Conservation (phyloP, 1,139 yeast genomes). For the Yamadazyma taylorii region DNA sequence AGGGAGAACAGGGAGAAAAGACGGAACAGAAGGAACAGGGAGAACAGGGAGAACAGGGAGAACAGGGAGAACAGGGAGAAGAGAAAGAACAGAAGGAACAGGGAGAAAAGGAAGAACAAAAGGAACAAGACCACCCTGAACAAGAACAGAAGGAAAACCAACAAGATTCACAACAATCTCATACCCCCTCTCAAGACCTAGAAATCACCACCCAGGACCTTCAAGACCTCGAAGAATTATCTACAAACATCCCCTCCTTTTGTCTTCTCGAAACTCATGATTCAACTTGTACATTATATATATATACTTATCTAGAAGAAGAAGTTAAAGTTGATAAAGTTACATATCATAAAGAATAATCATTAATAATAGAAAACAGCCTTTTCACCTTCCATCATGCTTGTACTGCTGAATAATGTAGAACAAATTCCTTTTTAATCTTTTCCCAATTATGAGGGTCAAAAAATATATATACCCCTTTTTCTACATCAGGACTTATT, state of each 20-base stretch:
- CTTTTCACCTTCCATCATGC: too few species aligned
- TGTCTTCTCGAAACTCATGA: conserved; percentile 85
- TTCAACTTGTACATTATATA: conserved; percentile 73
- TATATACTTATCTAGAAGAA: conserved; percentile 76
- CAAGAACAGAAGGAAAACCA: too few species aligned
- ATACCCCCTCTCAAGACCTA: too few species aligned
- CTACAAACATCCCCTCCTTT: conserved; percentile 67
- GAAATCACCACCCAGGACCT: conserved; percentile 13
- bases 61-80: conserved; percentile 9
- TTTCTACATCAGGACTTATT: conserved; percentile 82
- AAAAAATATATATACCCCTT: conserved; percentile 94
- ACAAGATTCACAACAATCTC: conserved; percentile 6
- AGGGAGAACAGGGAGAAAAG: conserved; percentile 21
- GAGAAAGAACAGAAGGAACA: conserved; percentile 12
- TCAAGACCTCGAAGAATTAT: conserved; percentile 9
- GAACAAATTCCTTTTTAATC: conserved; percentile 78
- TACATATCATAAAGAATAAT: conserved; percentile 64
- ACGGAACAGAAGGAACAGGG: conserved; percentile 31
- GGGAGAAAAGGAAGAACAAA: conserved; percentile 10
- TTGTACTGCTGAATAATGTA: conserved; percentile 60
- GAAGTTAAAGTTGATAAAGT: conserved; percentile 93
- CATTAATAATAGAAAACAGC: conserved; percentile 6
- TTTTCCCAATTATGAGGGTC: conserved; percentile 97
- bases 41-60: conserved; percentile 17
- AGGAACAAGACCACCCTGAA: too few species aligned